Conservation (phyloP, 495 filamentous ascomycete species). For the Hyaloscypha hepaticicola region DNA sequence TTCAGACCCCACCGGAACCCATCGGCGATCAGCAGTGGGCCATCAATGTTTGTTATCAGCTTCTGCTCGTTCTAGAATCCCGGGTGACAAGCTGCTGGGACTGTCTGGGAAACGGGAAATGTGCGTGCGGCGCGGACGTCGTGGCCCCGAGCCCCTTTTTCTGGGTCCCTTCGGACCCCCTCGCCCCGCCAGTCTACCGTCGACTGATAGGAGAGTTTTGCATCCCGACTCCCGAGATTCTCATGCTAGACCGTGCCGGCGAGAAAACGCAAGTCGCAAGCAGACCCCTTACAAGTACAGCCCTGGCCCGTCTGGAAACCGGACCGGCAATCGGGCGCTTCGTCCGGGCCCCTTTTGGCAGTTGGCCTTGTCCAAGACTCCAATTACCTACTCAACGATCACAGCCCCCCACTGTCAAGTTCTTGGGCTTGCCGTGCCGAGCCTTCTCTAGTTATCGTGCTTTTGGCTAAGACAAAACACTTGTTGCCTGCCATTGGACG, state of each 20-base stretch:
- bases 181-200: too few relatives aligned
- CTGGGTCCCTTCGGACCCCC: too few relatives aligned
- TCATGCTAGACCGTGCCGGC: too few relatives aligned
- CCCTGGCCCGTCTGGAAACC: not conserved
- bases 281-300: too few relatives aligned
- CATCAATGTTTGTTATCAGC: not conserved
- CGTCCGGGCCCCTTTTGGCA: not conserved
- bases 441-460: too few relatives aligned
- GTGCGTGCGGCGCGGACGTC: not conserved
- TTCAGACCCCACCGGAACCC: too few relatives aligned
- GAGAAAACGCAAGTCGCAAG: not conserved
- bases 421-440: too few relatives aligned
- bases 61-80: not conserved
- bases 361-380: not conserved
- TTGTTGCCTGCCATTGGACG: not conserved
- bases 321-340: not conserved
- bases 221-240: not conserved
- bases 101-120: not conserved
- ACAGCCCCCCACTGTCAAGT: too few relatives aligned
- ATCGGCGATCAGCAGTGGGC: not conserved
- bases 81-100: not conserved
- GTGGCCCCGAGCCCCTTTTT: not conserved
- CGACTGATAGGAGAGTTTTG: too few relatives aligned
- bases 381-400: not conserved
- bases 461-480: not conserved